Conservation (phyloP, 768 basidiomycete species). For the Lanmaoa pseudosensibilis region DNA sequence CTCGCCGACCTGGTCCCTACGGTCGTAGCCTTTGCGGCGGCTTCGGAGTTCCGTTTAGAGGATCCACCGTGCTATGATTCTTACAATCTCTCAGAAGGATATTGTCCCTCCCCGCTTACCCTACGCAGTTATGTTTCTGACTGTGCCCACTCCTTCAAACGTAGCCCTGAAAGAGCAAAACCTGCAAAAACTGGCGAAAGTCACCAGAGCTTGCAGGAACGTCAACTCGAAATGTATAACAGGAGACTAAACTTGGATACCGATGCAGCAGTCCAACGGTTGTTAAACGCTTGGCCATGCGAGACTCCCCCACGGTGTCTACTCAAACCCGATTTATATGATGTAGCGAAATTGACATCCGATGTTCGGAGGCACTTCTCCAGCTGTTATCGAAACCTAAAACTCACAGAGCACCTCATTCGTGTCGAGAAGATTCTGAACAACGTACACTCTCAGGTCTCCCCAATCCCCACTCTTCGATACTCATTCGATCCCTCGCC, state of each 20-base stretch:
- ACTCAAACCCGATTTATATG: conserved; percentile 1
- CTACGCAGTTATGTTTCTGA: background rate
- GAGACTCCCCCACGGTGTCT: conserved; percentile 9
- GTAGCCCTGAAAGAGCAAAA: conserved; percentile 14
- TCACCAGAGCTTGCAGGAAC: background rate
- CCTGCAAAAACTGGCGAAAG: background rate
- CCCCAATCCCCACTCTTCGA: background rate
- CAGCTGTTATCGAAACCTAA: conserved; percentile 18
- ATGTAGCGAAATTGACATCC: conserved; percentile 1
- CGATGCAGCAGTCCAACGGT: background rate
- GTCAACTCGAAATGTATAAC: conserved; percentile 8
- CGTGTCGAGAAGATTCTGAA: conserved; percentile 13
- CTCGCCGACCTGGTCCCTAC: conserved; percentile 22
- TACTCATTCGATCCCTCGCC: conserved; percentile 8
- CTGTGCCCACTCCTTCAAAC: background rate
- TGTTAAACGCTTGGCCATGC: conserved; percentile 22
- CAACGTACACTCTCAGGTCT: background rate
- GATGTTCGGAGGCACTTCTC: conserved; percentile 4
- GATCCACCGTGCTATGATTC: conserved; percentile 18
- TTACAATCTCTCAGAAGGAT: conserved; percentile 14
- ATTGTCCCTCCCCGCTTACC: background rate
- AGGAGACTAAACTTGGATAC: conserved; percentile 7
- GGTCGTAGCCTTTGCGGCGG: conserved; percentile 33
- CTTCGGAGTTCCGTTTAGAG: conserved; percentile 4
- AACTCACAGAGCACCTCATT: conserved; percentile 14